phyloP scores from a whole-genome alignment of 345 rosid species.

The Cardamine occulta region DNA sequence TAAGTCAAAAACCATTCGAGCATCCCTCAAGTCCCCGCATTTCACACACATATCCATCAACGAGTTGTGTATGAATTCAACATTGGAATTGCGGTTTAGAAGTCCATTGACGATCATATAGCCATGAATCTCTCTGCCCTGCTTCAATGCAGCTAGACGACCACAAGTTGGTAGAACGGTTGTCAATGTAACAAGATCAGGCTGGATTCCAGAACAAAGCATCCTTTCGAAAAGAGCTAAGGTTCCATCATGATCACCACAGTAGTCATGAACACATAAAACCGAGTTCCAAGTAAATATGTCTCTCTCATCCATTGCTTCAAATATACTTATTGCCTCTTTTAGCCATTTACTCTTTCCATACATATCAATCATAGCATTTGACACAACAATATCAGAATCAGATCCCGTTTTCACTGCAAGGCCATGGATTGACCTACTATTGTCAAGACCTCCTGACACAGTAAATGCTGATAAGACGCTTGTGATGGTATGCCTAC shows the following conservation, averaged over 20 bases:
- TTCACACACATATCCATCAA: conserved; percentile 68
- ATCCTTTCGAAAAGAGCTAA: conserved; percentile 55
- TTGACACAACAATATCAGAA: conserved; percentile 48
- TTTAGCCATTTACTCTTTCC: conserved; percentile 59
- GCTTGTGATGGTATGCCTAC: conserved; percentile 55
- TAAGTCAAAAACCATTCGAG: conserved; percentile 50
- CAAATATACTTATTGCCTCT: conserved; percentile 53
- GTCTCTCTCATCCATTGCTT: conserved; percentile 55
- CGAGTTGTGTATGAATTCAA: conserved; percentile 48
- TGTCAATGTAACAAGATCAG: conserved; percentile 61
- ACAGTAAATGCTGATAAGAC: conserved; percentile 54
- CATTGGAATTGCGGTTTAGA: conserved; percentile 40
- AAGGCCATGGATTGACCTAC: conserved; percentile 55
- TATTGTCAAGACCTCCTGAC: conserved; percentile 47
- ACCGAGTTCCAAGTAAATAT: conserved; percentile 67
- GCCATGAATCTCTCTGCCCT: conserved; percentile 59
- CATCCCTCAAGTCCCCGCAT: conserved; percentile 64
- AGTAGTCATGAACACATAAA: conserved; percentile 56
- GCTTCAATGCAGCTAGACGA: conserved; percentile 58
- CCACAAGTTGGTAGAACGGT: conserved; percentile 64
- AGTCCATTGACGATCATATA: conserved; percentile 53
- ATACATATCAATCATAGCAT: conserved; percentile 72
- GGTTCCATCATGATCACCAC: conserved; percentile 62
- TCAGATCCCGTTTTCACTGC: conserved; percentile 52
- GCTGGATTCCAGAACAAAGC: conserved; percentile 51